Evolutionary conservation across 1,284 basidiomycete genomes (phyloP), one percentile per base, ranked within the genome.

Genomic region (Meira miltonrushii): DNA sequence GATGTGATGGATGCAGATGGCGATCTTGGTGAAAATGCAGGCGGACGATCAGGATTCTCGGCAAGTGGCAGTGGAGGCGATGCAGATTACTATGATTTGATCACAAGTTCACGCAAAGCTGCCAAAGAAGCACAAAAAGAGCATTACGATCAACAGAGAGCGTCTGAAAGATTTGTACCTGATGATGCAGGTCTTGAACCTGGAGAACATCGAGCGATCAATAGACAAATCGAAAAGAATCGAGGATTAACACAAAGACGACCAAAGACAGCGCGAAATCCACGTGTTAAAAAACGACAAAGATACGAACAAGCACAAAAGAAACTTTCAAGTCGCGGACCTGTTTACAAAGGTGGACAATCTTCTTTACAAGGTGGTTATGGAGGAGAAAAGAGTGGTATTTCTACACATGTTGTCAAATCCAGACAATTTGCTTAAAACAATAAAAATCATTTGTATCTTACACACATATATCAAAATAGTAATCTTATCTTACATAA

Each of bases 281-380:
- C 75, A 15, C 69, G 75, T 58, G 73, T 78, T 57, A 78, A 77
- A 73, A 73, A 76, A 61, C 60, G 75, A 21, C 59, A 67, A 66
- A 71, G 68, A 61, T 78, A 70, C 68, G 75, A 78, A 25, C 59
- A 69, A 57, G 75, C 75, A 46, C 69, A 74, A 58, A 78, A 77
- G 70, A 73, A 74, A 63, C 65, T 78, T 28, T 58, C 64, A 1
- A 68, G 65, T 46, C 67, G 67, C 43, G 68, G 71, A 50, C 69
- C 75, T 4, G 69, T 75, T n/a, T 78, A 71, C 69, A 78, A 77
- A 60, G 75, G 75, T 19, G 75, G 75, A 10, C 74, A 75, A 59
- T 56, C 61, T 19, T 64, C 59, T n/a, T 56, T 77, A 15, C 67
- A 77, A 49, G 74, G 74, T 25, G 74, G 73, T 47, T 78, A 78